Evolutionary conservation across 352 stramenopile genomes (phyloP), one percentile per base, ranked within the genome.

Genomic region (Phytophthora melonis): DNA sequence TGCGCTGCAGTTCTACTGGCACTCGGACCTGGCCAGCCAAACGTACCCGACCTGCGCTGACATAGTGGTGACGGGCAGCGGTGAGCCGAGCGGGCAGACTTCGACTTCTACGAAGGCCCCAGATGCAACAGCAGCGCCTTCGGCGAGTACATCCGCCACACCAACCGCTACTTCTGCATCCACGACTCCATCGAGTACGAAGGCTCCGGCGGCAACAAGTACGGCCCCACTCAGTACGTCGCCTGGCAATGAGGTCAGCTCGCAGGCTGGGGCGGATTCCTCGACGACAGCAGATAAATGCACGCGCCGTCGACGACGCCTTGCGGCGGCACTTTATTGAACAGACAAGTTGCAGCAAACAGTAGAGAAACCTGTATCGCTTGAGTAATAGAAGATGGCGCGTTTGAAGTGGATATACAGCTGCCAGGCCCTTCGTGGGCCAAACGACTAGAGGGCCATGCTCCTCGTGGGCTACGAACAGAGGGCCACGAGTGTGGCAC

Each of bases 1-100:
- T 21, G 84, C 77, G 8, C 64, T 91, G 53, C 84, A 90, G 60
- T 87, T 91, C 60, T 89, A 84, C 60, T 91, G 82, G 82, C 74
- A 91, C 71, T 89, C 82, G 49, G 82, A 87, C 34, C 58, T 87
- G 43, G 83, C 83, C 0, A 84, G 78, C 39, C 82, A 91, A 62
- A 91, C 82, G 54, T 91, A 91, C 53, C 80, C 80, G 53, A 91
- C 76, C 13, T 91, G 84, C 21, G 77, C 82, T 2, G 81, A 86
- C 52, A 87, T 90, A 54, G 72, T 80, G 16, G 68, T 90, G 54
- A 75, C 66, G 5, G 72, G 77, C 25, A 73, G 74, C 6, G 65
- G 59, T 32, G 45, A 64, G 19, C 53, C 47, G 18, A 30, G 7
- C 19, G n/a, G 2, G 18, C 47, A 54, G 47, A 19, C 43, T 4